Evolutionary conservation across 257 asterid species (phyloP).

Genomic region (Nicotiana tabacum): DNA sequence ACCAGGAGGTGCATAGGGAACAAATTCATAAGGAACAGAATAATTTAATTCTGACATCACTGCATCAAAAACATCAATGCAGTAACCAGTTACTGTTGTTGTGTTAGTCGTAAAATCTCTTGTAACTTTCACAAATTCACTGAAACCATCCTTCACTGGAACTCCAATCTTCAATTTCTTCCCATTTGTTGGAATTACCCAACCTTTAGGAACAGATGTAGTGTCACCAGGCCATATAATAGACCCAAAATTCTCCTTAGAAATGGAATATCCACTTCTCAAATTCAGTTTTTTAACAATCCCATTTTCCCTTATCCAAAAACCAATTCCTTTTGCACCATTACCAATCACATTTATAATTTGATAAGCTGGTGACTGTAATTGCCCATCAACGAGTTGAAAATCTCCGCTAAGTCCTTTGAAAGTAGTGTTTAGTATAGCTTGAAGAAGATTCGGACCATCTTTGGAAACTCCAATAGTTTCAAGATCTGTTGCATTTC

Average conservation of each 20-base stretch:
- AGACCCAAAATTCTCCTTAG: slow-evolving; percentile 23
- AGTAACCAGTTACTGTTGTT: too few relatives aligned
- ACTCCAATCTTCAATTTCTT: too few relatives aligned
- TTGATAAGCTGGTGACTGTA: neutral
- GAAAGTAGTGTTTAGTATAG: too few relatives aligned
- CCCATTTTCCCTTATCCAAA: too few relatives aligned
- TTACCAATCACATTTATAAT: slow-evolving; percentile 14
- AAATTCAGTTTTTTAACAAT: slow-evolving; percentile 7
- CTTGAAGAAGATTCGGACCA: too few relatives aligned
- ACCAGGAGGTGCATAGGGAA: slow-evolving; percentile 30
- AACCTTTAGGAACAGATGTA: slow-evolving; percentile 32
- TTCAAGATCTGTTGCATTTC: too few relatives aligned
- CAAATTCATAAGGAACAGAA: slow-evolving; percentile 29
- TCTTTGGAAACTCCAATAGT: too few relatives aligned
- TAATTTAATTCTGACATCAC: slow-evolving; percentile 33
- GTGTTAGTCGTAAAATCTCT: too few relatives aligned
- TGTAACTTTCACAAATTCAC: too few relatives aligned
- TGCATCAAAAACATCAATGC: slow-evolving; percentile 22
- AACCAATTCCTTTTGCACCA: neutral
- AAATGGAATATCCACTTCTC: slow-evolving; percentile 11
- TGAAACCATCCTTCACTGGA: too few relatives aligned
- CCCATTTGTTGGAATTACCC: slow-evolving; percentile 43
- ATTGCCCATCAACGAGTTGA: too few relatives aligned
- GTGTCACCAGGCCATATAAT: slow-evolving; percentile 36
- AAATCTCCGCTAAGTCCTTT: too few relatives aligned